Evolutionary conservation across 1,284 basidiomycete genomes (phyloP).

Genomic region (Rhodotorula sp.): DNA sequence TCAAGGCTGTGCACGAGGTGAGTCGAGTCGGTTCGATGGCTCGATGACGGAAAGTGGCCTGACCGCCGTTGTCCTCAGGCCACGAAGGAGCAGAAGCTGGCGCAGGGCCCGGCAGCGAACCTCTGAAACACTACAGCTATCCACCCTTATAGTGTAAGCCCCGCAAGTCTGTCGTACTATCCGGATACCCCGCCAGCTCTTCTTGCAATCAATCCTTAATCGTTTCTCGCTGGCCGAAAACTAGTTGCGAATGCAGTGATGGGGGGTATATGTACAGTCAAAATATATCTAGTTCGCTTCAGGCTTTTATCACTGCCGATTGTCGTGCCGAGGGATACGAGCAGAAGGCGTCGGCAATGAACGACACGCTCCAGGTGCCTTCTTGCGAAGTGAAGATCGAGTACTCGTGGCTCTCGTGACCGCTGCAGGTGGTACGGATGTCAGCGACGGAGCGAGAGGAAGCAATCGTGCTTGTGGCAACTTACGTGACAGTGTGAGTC

Average conservation of each 20-base stretch:
- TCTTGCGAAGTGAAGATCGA: constrained; percentile 57
- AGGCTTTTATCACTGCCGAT: constrained; percentile 17
- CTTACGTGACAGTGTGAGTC: constrained; percentile 65
- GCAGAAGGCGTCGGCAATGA: constrained; percentile 78
- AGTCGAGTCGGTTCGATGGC: background rate
- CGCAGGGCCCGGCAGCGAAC: constrained; percentile 3
- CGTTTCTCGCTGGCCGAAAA: background rate
- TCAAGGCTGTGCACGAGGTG: constrained; percentile 29
- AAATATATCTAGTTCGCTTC: background rate
- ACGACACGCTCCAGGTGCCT: constrained; percentile 92
- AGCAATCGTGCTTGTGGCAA: background rate
- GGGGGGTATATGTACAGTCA: background rate
- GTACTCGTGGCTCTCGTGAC: constrained; percentile 71
- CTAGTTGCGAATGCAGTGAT: background rate
- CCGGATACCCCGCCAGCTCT: no score
- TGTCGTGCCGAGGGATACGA: constrained; percentile 59
- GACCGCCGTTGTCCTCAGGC: background rate
- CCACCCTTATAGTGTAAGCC: background rate
- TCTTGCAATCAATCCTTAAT: background rate
- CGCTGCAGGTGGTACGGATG: constrained; percentile 53
- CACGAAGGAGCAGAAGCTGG: constrained; percentile 9
- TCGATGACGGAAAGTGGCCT: background rate
- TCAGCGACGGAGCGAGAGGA: background rate
- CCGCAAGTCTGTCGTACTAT: background rate
- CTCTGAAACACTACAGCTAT: background rate